Evolutionary conservation across 169 alveolate genomes (phyloP), one percentile per base, ranked within the genome.

Genomic region (Plasmodium blacklocki): DNA sequence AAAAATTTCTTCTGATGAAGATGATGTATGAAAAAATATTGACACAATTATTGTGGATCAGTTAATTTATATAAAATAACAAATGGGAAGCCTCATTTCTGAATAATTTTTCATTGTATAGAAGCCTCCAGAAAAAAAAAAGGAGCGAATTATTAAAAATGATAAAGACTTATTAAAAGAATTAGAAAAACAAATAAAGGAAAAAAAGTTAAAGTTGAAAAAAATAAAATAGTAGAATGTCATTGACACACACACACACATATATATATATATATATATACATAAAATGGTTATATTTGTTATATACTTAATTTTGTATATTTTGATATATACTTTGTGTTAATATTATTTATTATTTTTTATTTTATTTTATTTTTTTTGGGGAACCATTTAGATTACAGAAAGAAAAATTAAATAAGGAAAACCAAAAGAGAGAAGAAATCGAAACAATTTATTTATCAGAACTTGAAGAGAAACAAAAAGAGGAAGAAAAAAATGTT

Each of bases 401-500:
- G 50, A 45, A 59, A 21, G 76, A 67, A 52, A 66, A 78, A 58
- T 39, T 64, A 23, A 67, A 78, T 70, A 39, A 59, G 62, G 89
- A 78, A 26, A 50, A 64, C 32, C 9, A 21, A 47, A 78, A 78
- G 56, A 78, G 71, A 43, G 89, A 78, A 78, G 89, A 78, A 50
- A 78, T 78, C 43, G 89, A 78, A 78, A 78, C 89, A 19, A 32
- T 52, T 29, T 78, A 78, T 19, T 66, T 78, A 52, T 64, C 89
- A 26, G 72, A 78, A 64, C 21, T 78, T 29, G 89, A 78, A 66
- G 54, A 78, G 32, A 78, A 78, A 47, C 89, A 78, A 66, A 64
- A 78, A 47, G 89, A 78, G 26, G 75, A 49, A 49, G 89, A 78
- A 54, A 66, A 19, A 43, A 78, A 78, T 64, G 54, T 50, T 43